Evolutionary conservation across 768 basidiomycete species (phyloP), one percentile per base, ranked within the genome.

Genomic region (Kwoniella newhampshirensis): DNA sequence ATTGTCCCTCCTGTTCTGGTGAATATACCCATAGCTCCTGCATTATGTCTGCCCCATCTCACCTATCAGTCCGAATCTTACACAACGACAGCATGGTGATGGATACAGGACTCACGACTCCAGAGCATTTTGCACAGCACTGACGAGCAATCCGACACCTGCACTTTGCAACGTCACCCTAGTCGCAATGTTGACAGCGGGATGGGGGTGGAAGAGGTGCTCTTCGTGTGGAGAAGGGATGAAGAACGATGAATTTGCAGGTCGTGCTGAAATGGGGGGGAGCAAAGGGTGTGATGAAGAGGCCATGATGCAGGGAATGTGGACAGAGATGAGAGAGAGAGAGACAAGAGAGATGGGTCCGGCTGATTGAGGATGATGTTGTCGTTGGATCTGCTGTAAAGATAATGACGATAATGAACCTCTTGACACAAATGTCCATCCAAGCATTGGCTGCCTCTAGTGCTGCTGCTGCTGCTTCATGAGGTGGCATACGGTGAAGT

Each of bases 1-100:
- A 94, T 90, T 2, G 91, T 89, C 30, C 88, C 85, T 56, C 91
- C 91, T 28, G 86, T 89, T 63, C 91, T 81, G 50, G 90, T 90
- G 66, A 92, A 73, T 76, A 96, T 84, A 66, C 92, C 92, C 78
- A 86, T 81, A 54, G 88, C 89, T 68, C 89, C 92, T 63, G 81
- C 81, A 37, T 84, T 82, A 78, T 90, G 91, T 53, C 71, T 76
- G 51, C 36, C 42, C 12, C 5, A 4, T 26, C 13, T 2, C 26
- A 27, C 30, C 44, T 21, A 27, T 41, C 44, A 40, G 20, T 21
- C 13, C 28, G 9, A 28, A 45, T 45, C 8, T n/a, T 7, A 6
- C 13, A 32, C 32, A 32, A 6, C 32, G 6, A 6, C 32, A 13
- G 25, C 37, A 18, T 50, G 21, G n/a, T n/a, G n/a, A n/a, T n/a